Percentiles rank a stretch among this genome's conserved stretches.
Evolutionary conservation across 169 alveolate genomes (phyloP).

Genomic region (Cryptosporidium ryanae): DNA sequence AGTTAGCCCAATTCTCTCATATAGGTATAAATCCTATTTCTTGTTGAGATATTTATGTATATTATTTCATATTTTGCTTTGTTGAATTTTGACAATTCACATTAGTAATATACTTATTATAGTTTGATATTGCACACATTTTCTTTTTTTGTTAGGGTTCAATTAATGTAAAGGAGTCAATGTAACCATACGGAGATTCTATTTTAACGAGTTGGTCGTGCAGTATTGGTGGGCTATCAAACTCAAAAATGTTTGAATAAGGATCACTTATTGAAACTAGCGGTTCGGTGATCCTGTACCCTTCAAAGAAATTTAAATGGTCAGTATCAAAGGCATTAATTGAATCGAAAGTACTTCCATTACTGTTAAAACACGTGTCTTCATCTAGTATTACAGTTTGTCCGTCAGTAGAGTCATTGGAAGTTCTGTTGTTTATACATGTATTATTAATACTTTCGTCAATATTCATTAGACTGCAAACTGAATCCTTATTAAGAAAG

Average conservation of each 20-base stretch:
- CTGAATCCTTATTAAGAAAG: conserved; percentile 29
- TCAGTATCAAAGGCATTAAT: neutral
- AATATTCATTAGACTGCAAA: conserved; percentile 24
- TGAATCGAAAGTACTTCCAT: neutral
- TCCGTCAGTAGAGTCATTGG: conserved; percentile 40
- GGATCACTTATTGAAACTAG: conserved; percentile 62
- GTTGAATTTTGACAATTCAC: too few species aligned
- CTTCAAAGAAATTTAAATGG: conserved; percentile 12
- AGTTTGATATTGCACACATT: too few species aligned
- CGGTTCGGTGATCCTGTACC: conserved; percentile 48
- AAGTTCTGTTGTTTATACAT: neutral
- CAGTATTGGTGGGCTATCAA: conserved; percentile 13
- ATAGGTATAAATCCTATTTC: too few species aligned
- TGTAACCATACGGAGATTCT: conserved; percentile 55
- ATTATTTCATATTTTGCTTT: too few species aligned
- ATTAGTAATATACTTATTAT: too few species aligned
- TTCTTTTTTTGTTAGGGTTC: conserved; percentile 14
- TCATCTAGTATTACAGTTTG: conserved; percentile 56
- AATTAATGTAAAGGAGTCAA: conserved; percentile 59
- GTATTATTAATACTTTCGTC: conserved; percentile 10
- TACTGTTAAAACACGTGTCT: neutral
- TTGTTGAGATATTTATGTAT: too few species aligned
- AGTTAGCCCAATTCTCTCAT: too few species aligned
- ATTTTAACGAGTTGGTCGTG: conserved; percentile 42
- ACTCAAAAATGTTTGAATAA: conserved; percentile 20